A percentile compares a stretch with the other conserved stretches of the same genome.
Conservation (phyloP, 192 early-diverging fungal species). For the Coemansia sp. region DNA sequence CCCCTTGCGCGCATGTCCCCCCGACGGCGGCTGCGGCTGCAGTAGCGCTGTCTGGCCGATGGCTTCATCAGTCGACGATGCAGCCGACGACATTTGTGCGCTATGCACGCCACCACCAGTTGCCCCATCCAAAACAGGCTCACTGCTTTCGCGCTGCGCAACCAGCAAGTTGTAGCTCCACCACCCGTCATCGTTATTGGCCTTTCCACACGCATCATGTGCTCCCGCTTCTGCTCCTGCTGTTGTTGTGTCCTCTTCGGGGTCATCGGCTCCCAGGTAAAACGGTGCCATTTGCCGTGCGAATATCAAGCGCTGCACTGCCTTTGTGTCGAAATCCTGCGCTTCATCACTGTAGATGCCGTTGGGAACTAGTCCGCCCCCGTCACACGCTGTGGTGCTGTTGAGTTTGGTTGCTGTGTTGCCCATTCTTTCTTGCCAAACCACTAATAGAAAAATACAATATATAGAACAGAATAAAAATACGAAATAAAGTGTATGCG, state of each 20-base stretch:
- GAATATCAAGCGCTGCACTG: constrained; percentile 72
- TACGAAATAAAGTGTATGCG: not conserved
- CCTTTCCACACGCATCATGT: not conserved
- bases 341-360: constrained; percentile 66
- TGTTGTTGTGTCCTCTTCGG: constrained; percentile 29
- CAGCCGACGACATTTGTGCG: constrained; percentile 19
- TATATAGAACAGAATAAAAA: no score
- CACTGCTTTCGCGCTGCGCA: constrained; percentile 37
- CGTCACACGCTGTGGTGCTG: constrained; percentile 57
- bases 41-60: not conserved
- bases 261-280: constrained; percentile 77
- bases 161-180: constrained; percentile 56
- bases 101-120: not conserved
- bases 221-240: not conserved
- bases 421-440: constrained; percentile 27
- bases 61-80: constrained; percentile 13
- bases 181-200: constrained; percentile 44
- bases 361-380: constrained; percentile 64
- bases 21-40: not conserved
- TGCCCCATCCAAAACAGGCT: not conserved
- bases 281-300: constrained; percentile 81
- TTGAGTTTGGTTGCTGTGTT: constrained; percentile 50
- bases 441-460: no score
- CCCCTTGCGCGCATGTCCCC: constrained; percentile 37
- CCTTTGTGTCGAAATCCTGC: constrained; percentile 77